Conservation (phyloP, 306 rosid genomes). For the Myrica gale region DNA sequence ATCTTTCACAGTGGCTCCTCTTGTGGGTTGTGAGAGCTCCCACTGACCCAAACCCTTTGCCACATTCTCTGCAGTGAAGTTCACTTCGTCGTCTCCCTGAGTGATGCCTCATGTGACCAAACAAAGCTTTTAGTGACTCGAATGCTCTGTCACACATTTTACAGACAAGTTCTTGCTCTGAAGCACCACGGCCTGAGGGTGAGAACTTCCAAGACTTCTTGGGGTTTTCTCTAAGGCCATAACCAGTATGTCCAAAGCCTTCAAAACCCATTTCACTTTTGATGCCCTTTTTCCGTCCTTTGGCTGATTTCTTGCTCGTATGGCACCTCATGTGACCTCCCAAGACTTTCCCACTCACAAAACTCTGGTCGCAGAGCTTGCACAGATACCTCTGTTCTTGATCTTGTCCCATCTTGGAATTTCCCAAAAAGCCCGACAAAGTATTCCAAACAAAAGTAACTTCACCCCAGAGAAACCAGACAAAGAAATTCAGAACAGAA, state of each 20-base stretch:
- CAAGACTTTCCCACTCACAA: constrained; percentile 44
- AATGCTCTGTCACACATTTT: constrained; percentile 42
- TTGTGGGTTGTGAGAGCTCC: constrained; percentile 28
- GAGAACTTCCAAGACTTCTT: constrained; percentile 44
- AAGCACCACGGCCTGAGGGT: constrained; percentile 5
- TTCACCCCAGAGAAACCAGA: not conserved
- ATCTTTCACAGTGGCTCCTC: constrained; percentile 15
- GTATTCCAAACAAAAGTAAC: not conserved
- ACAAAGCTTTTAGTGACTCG: constrained; percentile 36
- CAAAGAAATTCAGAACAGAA: constrained; percentile 29
- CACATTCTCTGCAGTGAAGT: constrained; percentile 34
- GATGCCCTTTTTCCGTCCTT: constrained; percentile 12
- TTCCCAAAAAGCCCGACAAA: not conserved
- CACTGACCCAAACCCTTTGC: constrained; percentile 35
- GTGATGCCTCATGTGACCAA: constrained; percentile 59
- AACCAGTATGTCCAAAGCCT: constrained; percentile 18
- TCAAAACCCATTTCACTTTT: constrained; percentile 1
- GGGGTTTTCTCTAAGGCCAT: constrained; percentile 48
- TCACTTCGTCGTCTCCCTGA: constrained; percentile 33
- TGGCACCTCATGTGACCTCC: constrained; percentile 59
- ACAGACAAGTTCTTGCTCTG: constrained; percentile 33
- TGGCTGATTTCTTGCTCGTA: constrained; percentile 24
- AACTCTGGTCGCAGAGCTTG: constrained; percentile 43
- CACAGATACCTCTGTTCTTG: constrained; percentile 38
- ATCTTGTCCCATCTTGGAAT: constrained; percentile 32